These are phyloP conservation scores for Dryas drummondii DNA, from an alignment of 306 rosid species.

Conservation along the genomic window DNA sequence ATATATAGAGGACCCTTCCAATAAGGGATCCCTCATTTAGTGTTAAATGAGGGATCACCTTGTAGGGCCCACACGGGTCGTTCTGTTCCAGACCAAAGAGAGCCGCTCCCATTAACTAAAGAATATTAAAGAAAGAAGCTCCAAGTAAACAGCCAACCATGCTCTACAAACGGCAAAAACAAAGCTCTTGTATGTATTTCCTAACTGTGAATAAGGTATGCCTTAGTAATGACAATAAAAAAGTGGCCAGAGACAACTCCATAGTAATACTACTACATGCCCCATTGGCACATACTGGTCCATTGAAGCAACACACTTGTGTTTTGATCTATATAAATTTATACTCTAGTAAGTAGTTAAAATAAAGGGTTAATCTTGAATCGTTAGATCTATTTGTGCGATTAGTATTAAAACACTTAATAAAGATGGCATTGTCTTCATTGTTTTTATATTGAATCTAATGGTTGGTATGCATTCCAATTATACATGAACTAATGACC, in stretches of 20 bases:
- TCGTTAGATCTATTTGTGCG: background rate
- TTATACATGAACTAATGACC: background rate
- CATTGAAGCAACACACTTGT: background rate
- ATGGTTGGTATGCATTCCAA: background rate
- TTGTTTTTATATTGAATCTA: background rate
- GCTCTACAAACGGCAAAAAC: conserved; percentile 14
- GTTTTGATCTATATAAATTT: background rate
- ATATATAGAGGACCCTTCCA: too few species aligned
- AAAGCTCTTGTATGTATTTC: background rate
- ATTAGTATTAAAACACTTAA: too few species aligned
- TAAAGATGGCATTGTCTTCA: too few species aligned
- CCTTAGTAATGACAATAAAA: background rate
- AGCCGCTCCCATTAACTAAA: background rate
- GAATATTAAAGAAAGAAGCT: background rate
- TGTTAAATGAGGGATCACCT: too few species aligned
- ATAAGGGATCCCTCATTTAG: too few species aligned
- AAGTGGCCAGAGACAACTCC: background rate
- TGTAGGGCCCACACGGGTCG: too few species aligned
- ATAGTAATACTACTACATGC: too few species aligned
- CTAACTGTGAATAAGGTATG: background rate
- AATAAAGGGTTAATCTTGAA: background rate
- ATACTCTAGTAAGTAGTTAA: background rate
- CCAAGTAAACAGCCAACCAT: conserved; percentile 5
- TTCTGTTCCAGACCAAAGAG: background rate
- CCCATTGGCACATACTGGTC: too few species aligned